Conservation (phyloP, 805 yeast genomes). For the Nakazawaea ambrosiae region DNA sequence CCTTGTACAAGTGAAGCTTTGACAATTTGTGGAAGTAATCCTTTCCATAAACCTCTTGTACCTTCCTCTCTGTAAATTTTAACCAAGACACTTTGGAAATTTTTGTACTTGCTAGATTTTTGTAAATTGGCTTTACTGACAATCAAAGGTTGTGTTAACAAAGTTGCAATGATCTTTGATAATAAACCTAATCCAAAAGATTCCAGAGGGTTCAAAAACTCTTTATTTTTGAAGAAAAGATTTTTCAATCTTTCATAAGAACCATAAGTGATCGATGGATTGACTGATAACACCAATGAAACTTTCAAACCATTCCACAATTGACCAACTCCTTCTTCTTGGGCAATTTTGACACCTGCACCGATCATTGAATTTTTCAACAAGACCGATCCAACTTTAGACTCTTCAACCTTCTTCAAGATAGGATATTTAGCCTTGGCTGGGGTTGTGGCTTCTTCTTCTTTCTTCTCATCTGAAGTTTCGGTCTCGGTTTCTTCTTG, state of each 20-base stretch:
- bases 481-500: neutral
- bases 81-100: slow-evolving; percentile 56
- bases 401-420: no score
- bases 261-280: slow-evolving; percentile 85
- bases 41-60: slow-evolving; percentile 63
- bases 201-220: slow-evolving; percentile 49
- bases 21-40: slow-evolving; percentile 69
- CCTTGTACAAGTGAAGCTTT: slow-evolving; percentile 87
- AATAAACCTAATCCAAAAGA: slow-evolving; percentile 71
- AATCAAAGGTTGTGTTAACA: slow-evolving; percentile 78
- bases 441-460: slow-evolving; percentile 16
- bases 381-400: neutral
- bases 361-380: slow-evolving; percentile 23
- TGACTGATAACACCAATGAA: slow-evolving; percentile 65
- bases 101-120: slow-evolving; percentile 35
- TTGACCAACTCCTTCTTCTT: slow-evolving; percentile 61
- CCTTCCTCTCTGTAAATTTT: slow-evolving; percentile 63
- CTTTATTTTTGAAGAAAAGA: slow-evolving; percentile 34
- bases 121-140: slow-evolving; percentile 81
- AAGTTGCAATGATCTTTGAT: slow-evolving; percentile 73
- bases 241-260: slow-evolving; percentile 63
- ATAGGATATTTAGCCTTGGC: neutral
- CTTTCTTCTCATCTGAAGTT: slow-evolving; percentile 1
- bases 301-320: slow-evolving; percentile 85
- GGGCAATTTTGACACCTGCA: slow-evolving; percentile 43